A percentile compares a stretch with the other conserved stretches of the same genome.
phyloP scores from a whole-genome alignment of 345 rosid species.

The Pugionium dolabratum region DNA sequence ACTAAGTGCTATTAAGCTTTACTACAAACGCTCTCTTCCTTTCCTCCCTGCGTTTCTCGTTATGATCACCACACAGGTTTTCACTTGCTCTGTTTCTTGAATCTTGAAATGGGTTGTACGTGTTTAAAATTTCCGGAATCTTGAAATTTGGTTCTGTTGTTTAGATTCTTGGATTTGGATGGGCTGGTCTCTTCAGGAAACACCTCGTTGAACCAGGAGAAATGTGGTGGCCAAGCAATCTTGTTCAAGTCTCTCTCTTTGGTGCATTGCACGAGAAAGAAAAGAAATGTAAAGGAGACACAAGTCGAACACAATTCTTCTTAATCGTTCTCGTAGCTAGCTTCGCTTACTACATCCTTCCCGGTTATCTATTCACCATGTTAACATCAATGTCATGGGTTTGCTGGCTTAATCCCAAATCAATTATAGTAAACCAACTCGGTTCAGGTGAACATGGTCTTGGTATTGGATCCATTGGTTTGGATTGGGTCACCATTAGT shows the following conservation, averaged over 20 bases:
- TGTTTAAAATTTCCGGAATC: background rate
- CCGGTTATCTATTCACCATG: conserved; percentile 60
- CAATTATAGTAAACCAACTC: conserved; percentile 66
- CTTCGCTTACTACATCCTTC: conserved; percentile 70
- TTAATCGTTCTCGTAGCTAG: conserved; percentile 56
- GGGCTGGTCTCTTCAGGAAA: conserved; percentile 80
- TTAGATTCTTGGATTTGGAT: conserved; percentile 80
- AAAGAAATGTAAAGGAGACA: conserved; percentile 47
- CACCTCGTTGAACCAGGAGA: conserved; percentile 87
- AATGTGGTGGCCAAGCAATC: conserved; percentile 89
- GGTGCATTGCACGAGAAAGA: conserved; percentile 80
- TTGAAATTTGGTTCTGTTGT: conserved; percentile 9
- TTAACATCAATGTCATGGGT: conserved; percentile 75
- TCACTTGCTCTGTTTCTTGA: conserved; percentile 21
- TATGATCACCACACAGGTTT: conserved; percentile 82
- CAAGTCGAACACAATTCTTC: conserved; percentile 69
- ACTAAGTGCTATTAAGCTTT: conserved; percentile 67
- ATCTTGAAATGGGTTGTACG: background rate
- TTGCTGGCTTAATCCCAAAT: conserved; percentile 72
- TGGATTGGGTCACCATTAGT: conserved; percentile 78
- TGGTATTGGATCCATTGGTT: conserved; percentile 70
- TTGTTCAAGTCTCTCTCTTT: conserved; percentile 83
- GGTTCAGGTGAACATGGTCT: conserved; percentile 82
- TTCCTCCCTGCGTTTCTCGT: conserved; percentile 67
- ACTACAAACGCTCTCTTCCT: conserved; percentile 55